A percentile compares a stretch with the other conserved stretches of the same genome.
phyloP scores from a whole-genome alignment of 768 basidiomycete species.

The Imleria badia region DNA sequence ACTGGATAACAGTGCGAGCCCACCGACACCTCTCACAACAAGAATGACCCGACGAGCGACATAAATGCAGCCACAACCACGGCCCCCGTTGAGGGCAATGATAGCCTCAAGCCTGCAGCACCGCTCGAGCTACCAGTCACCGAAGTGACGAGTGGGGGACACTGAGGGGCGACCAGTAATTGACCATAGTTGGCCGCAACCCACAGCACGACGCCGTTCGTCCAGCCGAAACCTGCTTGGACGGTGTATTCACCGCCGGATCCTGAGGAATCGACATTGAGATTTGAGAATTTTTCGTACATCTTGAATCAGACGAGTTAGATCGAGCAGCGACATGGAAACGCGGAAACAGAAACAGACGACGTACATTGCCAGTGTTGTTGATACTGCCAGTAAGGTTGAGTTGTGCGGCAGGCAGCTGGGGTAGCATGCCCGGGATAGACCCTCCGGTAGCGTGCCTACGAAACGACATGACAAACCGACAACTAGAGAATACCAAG shows the following conservation, averaged over 20 bases:
- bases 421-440: constrained; percentile 66
- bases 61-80: neutral
- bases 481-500: neutral
- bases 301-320: constrained; percentile 46
- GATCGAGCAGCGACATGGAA: neutral
- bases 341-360: neutral
- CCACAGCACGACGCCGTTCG: constrained; percentile 80
- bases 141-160: constrained; percentile 46
- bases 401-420: constrained; percentile 66
- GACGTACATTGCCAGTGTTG: constrained; percentile 73
- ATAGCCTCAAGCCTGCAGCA: neutral
- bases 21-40: constrained; percentile 5
- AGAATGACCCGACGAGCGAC: neutral
- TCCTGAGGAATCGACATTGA: constrained; percentile 78
- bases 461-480: neutral
- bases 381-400: constrained; percentile 63
- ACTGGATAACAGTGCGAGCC: too few species aligned
- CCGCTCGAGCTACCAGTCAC: constrained; percentile 1
- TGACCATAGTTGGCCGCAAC: constrained; percentile 65
- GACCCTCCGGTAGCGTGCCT: constrained; percentile 90
- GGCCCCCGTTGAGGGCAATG: neutral
- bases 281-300: constrained; percentile 85
- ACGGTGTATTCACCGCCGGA: constrained; percentile 87
- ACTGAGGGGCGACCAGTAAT: constrained; percentile 58
- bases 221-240: constrained; percentile 88